phyloP scores from a whole-genome alignment of 208 protist species.

The Acanthamoeba healyi region DNA sequence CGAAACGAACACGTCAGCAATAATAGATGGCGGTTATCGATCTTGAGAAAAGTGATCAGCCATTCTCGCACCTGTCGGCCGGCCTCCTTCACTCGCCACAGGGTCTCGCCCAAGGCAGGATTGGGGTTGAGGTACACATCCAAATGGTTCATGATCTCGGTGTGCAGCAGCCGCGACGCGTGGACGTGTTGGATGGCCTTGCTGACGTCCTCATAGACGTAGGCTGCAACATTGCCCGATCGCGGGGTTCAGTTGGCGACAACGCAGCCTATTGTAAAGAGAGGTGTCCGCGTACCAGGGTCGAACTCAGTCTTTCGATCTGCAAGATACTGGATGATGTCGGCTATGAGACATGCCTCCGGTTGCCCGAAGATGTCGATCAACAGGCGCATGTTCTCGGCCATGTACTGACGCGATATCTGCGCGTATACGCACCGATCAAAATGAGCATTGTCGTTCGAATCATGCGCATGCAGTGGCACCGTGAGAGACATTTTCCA shows the following conservation, averaged over 20 bases:
- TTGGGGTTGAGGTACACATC: conserved; percentile 78
- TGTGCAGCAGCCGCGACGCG: conserved; percentile 73
- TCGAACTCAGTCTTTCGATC: conserved; percentile 60
- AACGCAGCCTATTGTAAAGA: not conserved
- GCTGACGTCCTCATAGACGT: conserved; percentile 65
- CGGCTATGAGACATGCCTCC: conserved; percentile 79
- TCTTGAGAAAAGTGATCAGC: not conserved
- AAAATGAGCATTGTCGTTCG: no score
- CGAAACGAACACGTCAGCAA: no score
- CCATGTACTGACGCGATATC: conserved; percentile 57
- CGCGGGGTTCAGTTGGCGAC: not conserved
- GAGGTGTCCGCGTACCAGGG: conserved; percentile 10
- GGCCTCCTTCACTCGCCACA: conserved; percentile 72
- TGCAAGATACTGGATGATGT: conserved; percentile 78
- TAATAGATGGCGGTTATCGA: not conserved
- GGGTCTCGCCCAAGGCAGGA: conserved; percentile 75
- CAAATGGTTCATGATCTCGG: conserved; percentile 77
- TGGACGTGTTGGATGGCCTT: conserved; percentile 62
- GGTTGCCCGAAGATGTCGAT: conserved; percentile 81
- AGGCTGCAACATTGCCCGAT: no score
- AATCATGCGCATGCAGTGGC: not conserved
- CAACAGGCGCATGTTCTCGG: conserved; percentile 74
- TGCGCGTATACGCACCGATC: no score
- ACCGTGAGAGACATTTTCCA: not conserved
- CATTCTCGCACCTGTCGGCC: conserved; percentile 20